These are phyloP conservation scores for Russula ochroleuca DNA, from an alignment of 768 basidiomycete genomes.

Conservation along the genomic window DNA sequence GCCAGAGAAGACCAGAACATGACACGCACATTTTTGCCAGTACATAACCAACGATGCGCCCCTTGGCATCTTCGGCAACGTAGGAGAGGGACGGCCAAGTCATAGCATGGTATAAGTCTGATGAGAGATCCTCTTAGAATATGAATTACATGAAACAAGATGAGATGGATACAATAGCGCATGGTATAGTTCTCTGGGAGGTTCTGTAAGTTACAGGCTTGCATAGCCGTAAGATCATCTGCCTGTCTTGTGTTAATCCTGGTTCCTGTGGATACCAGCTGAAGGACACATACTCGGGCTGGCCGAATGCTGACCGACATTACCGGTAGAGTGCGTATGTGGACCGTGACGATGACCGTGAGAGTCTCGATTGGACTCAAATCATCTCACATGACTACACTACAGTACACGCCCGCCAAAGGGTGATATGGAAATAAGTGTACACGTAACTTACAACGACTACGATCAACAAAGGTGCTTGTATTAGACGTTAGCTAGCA, in stretches of 20 bases:
- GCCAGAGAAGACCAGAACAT: not conserved
- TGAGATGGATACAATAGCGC: conserved; percentile 57
- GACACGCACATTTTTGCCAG: conserved; percentile 83
- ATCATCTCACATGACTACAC: conserved; percentile 3
- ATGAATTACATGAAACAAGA: conserved; percentile 1
- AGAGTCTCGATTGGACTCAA: no score
- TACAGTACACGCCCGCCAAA: not conserved
- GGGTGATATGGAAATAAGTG: not conserved
- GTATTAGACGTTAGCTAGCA: not conserved
- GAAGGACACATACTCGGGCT: conserved; percentile 35
- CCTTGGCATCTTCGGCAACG: conserved; percentile 86
- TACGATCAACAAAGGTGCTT: not conserved
- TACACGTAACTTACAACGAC: not conserved
- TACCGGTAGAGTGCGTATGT: not conserved
- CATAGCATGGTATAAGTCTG: conserved; percentile 34
- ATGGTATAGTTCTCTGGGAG: conserved; percentile 89
- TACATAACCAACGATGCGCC: conserved; percentile 90
- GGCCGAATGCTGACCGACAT: conserved; percentile 46
- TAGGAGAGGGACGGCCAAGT: conserved; percentile 94
- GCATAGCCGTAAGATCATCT: conserved; percentile 88
- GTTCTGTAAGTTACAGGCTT: conserved; percentile 89
- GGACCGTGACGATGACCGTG: not conserved
- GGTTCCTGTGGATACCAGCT: not conserved
- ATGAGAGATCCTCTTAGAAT: not conserved
- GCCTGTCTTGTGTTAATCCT: conserved; percentile 44